Evolutionary conservation across 805 yeast species (phyloP), one percentile per base, ranked within the genome.

Genomic region (Kluyveromyces aestuarii): DNA sequence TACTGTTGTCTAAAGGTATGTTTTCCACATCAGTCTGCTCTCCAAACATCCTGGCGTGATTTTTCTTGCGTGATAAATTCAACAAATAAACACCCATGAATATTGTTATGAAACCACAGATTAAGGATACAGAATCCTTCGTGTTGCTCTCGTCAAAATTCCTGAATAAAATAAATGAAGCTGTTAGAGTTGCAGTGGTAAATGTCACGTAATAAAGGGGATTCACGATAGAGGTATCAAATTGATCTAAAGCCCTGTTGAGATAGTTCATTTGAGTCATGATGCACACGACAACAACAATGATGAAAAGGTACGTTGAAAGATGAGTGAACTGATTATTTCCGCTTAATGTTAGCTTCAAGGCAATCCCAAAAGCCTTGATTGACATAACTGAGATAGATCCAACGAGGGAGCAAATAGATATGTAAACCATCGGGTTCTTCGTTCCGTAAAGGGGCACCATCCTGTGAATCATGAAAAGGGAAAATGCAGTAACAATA

Each of bases 191-290:
- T 45, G 85, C 87, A 0, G 96, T 87, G 37, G 96, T 88, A 70
- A 88, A 89, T 1, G 95, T 81, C 48, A 88, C 96, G 61, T 89
- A 88, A 70, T 88, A 88, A 52, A 88, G 72, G 33, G 96, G 96
- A 66, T 88, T 88, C 48, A 88, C 96, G 56, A 88, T 86, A 0
- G 95, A 85, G 6, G 96, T 88, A 64, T 89, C 96, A 59, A 88
- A 88, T 66, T 87, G 96, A 58, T 90, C 96, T 61, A 88, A 74
- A 0, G 96, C 96, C 71, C 87, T 89, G 74, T 88, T 88, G 73
- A 88, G 87, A 64, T 86, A 88, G 71, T 87, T 88, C 96, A 88
- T 88, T 68, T 88, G 96, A 6, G 95, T 87, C 58, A 85, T 59
- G 56, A 88, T 89, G 68, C 96, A 88, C 40, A 84, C 75, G 8